Evolutionary conservation across 2,329 filamentous ascomycete genomes (phyloP), one percentile per base, ranked within the genome.

Genomic region (Orbilia javanica): DNA sequence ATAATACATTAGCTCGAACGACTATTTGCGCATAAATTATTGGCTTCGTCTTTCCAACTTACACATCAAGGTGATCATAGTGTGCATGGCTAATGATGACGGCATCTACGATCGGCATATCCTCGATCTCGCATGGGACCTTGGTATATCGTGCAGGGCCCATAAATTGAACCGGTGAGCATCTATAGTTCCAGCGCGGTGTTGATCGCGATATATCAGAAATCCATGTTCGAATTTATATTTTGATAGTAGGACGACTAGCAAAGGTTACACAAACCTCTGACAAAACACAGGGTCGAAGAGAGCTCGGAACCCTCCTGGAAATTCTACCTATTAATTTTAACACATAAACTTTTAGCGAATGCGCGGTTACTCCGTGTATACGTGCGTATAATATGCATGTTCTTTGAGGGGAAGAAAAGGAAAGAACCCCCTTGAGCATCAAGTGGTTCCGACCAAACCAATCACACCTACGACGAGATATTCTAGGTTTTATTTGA

Each of bases 231-330:
- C 31, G 20, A 34, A 63, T 29, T 50, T 76, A 70, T 70, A 64
- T 46, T 60, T 64, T 48, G 22, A 64, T 64, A 53, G 55, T 69
- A 29, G 53, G 42, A 71, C 62, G 60, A 57, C 25, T 27, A 50
- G 13, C 15, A 29, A 22, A 62, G 65, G 73, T 77, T 31, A 39
- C 73, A 78, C 74, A 53, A 72, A 78, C 74, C 74, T 72, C 52
- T 93, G 90, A 83, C 95, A 93, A 80, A 97, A 97, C 36, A 97
- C 94, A 0, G 95, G 95, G 82, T 97, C 95, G 83, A 97, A 97
- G 2, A 98, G 88, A 2, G 97, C 93, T 68, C 95, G 90, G 66
- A 98, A 86, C 0, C 95, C 95, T 13, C 89, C 88, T 1, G 94
- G 93, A 82, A 94, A 97, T 84, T 97, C 95, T 81, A 76, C 72